phyloP scores from a whole-genome alignment of 176 grass and related monocot genomes.

The Aegilops sharonensis region DNA sequence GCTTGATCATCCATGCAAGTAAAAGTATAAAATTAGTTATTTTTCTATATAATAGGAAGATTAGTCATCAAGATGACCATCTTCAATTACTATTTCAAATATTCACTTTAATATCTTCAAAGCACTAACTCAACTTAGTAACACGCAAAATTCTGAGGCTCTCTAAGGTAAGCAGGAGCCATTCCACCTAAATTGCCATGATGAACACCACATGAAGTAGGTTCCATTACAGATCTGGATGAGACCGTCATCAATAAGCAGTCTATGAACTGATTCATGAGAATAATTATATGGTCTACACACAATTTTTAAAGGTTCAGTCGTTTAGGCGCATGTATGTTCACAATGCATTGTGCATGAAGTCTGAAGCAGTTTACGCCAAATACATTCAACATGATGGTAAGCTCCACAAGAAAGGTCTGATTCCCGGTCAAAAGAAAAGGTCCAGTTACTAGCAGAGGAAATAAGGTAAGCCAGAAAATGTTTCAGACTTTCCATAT shows the following conservation, averaged over 20 bases:
- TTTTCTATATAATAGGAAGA: neutral
- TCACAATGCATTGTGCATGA: conserved; percentile 10
- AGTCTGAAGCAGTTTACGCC: neutral
- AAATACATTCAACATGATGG: conserved; percentile 6
- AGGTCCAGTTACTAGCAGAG: neutral
- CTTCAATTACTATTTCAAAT: conserved; percentile 19
- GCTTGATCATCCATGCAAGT: neutral
- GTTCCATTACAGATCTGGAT: conserved; percentile 2
- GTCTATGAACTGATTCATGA: neutral
- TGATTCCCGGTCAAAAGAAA: neutral
- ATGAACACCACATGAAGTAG: neutral
- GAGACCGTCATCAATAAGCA: neutral
- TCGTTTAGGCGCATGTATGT: neutral
- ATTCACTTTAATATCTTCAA: conserved; percentile 2
- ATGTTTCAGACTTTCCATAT: neutral
- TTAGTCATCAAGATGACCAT: neutral
- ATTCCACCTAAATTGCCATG: neutral
- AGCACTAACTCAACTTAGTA: neutral
- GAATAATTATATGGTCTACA: neutral
- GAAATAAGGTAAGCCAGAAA: neutral
- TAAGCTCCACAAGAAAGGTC: neutral
- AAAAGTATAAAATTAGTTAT: conserved; percentile 3
- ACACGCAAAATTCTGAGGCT: conserved; percentile 1
- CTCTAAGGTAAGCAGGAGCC: conserved; percentile 10
- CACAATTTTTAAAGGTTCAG: conserved; percentile 3